A percentile compares a stretch with the other conserved stretches of the same genome.
These are phyloP conservation scores for Trapa bicornis DNA, from an alignment of 345 rosid genomes.

Conservation along the genomic window DNA sequence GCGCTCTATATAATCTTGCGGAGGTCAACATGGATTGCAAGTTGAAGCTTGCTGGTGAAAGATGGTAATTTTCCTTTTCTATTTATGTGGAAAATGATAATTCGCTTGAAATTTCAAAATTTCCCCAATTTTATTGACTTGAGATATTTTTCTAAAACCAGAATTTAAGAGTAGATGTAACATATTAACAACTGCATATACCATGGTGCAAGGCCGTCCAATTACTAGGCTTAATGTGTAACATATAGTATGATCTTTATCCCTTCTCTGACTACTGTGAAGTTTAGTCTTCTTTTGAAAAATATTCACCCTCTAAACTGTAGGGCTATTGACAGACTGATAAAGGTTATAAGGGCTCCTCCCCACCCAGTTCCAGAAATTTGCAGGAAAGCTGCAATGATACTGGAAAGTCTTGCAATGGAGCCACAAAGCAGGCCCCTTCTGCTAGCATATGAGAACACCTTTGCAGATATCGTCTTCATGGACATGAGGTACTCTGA, in stretches of 20 bases:
- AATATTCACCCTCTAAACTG: not conserved
- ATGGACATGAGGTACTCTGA: conserved; percentile 76
- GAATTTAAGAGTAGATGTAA: not conserved
- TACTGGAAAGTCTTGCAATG: conserved; percentile 74
- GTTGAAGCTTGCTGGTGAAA: conserved; percentile 87
- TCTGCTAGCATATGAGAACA: conserved; percentile 72
- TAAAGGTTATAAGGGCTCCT: conserved; percentile 54
- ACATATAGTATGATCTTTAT: not conserved
- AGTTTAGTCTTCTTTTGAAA: not conserved
- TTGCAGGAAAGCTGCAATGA: conserved; percentile 91
- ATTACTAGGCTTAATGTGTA: not conserved
- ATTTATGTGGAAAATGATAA: not conserved
- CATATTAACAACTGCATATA: not conserved
- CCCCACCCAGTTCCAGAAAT: conserved; percentile 94
- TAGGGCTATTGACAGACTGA: conserved; percentile 91
- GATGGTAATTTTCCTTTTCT: conserved; percentile 43
- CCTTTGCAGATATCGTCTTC: conserved; percentile 84
- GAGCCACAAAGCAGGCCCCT: conserved; percentile 85
- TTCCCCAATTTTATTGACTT: not conserved
- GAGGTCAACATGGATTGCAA: conserved; percentile 96
- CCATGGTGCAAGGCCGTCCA: not conserved
- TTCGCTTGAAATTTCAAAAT: not conserved
- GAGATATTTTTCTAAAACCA: not conserved
- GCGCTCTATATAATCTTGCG: conserved; percentile 88
- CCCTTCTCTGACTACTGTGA: not conserved